Evolutionary conservation across 2,329 filamentous ascomycete genomes (phyloP).

Genomic region (Xylariaceae sp.): DNA sequence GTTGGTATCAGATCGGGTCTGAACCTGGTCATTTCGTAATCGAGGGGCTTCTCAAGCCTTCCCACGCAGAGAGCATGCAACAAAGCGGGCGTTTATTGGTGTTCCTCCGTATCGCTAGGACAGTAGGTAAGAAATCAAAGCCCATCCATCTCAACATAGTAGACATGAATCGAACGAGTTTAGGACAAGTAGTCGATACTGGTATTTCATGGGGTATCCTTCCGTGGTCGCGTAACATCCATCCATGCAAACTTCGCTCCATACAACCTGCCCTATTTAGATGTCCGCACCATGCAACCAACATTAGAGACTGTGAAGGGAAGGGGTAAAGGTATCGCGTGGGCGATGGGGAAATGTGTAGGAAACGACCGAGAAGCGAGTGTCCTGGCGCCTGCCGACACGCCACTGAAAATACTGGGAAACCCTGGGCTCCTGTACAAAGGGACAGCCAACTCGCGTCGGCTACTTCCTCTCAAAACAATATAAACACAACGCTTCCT

Average conservation of each 20-base stretch:
- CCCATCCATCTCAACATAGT: constrained; percentile 26
- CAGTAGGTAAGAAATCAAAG: constrained; percentile 13
- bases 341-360: constrained; percentile 33
- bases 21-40: constrained; percentile 20
- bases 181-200: constrained; percentile 24
- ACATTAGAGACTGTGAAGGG: constrained; percentile 20
- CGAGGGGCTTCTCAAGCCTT: constrained; percentile 20
- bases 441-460: constrained; percentile 19
- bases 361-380: constrained; percentile 34
- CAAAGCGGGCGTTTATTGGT: neutral
- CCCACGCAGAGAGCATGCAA: constrained; percentile 17
- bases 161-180: constrained; percentile 27
- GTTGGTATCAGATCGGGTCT: constrained; percentile 6
- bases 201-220: constrained; percentile 34
- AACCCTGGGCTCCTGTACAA: constrained; percentile 15
- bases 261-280: constrained; percentile 20
- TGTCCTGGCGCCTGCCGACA: constrained; percentile 32
- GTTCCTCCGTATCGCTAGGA: too few relatives aligned
- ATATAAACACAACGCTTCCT: constrained; percentile 28
- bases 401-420: constrained; percentile 23
- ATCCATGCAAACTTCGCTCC: constrained; percentile 30
- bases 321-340: constrained; percentile 30
- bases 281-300: constrained; percentile 26
- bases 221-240: constrained; percentile 34
- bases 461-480: constrained; percentile 20